Percentiles rank a stretch among this genome's conserved stretches.
These are phyloP conservation scores for Teratosphaeria destructans DNA, from an alignment of 2,329 filamentous ascomycete genomes.

Conservation along the genomic window DNA sequence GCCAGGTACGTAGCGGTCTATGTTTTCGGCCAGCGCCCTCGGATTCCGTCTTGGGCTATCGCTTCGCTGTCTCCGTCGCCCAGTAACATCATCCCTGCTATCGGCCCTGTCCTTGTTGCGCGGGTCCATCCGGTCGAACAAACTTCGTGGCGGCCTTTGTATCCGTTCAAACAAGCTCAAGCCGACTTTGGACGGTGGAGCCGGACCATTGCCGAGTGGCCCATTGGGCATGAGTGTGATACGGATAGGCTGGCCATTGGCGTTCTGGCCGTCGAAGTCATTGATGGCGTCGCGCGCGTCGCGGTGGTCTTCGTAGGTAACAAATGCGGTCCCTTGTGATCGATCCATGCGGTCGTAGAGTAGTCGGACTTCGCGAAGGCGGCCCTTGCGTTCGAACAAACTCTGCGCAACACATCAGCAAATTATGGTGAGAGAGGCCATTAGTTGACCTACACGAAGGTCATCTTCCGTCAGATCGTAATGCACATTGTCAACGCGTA, in stretches of 20 bases:
- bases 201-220: slow-evolving; percentile 18
- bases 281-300: slow-evolving; percentile 66
- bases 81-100: slow-evolving; percentile 19
- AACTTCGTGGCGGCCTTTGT: slow-evolving; percentile 40
- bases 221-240: slow-evolving; percentile 55
- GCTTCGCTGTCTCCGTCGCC: slow-evolving; percentile 25
- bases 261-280: slow-evolving; percentile 83
- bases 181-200: slow-evolving; percentile 12
- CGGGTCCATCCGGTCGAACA: slow-evolving; percentile 54
- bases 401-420: slow-evolving; percentile 43
- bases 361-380: slow-evolving; percentile 57
- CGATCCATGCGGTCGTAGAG: slow-evolving; percentile 81
- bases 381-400: slow-evolving; percentile 69
- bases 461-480: slow-evolving; percentile 84
- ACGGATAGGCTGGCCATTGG: slow-evolving; percentile 70
- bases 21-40: slow-evolving; percentile 52
- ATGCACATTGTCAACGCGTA: slow-evolving; percentile 82
- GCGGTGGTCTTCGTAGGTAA: slow-evolving; percentile 61
- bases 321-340: slow-evolving; percentile 73
- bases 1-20: slow-evolving; percentile 70
- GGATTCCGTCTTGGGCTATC: slow-evolving; percentile 38
- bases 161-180: slow-evolving; percentile 36
- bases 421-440: not conserved
- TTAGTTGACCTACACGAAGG: slow-evolving; percentile 51
- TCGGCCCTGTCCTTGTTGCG: slow-evolving; percentile 17